Conservation (phyloP, 1,284 basidiomycete species). For the Afroboletus lepidellus region DNA sequence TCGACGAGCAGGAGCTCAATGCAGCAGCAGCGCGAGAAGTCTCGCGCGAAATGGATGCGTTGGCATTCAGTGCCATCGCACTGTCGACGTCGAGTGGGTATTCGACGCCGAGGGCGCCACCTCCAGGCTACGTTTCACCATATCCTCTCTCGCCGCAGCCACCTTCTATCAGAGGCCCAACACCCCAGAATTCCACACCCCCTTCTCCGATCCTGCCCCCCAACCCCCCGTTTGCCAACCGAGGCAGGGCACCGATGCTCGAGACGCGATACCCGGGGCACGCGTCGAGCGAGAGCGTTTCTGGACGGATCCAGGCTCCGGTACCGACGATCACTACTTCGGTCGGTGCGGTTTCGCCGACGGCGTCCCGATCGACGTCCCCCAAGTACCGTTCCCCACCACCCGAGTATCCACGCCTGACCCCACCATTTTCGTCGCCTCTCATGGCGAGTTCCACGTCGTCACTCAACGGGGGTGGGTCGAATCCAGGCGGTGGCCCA, state of each 20-base stretch:
- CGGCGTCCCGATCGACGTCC: slow-evolving; percentile 14
- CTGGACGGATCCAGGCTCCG: slow-evolving; percentile 9
- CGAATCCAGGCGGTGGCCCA: slow-evolving; percentile 14
- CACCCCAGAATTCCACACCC: slow-evolving; percentile 15
- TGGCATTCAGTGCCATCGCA: slow-evolving; percentile 46
- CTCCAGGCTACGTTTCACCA: slow-evolving; percentile 18
- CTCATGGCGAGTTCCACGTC: slow-evolving; percentile 35
- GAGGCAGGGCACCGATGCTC: slow-evolving; percentile 6
- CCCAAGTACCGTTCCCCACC: slow-evolving; percentile 40
- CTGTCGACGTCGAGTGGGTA: slow-evolving; percentile 16
- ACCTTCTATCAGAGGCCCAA: neutral
- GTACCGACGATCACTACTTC: neutral
- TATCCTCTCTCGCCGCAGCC: neutral
- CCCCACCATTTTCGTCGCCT: slow-evolving; percentile 32
- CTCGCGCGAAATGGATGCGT: slow-evolving; percentile 57
- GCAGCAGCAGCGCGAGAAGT: slow-evolving; percentile 68
- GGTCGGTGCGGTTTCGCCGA: neutral
- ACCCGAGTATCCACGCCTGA: slow-evolving; percentile 35
- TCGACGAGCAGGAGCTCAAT: slow-evolving; percentile 46
- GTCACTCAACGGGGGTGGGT: slow-evolving; percentile 27
- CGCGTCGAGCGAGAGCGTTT: slow-evolving; percentile 14
- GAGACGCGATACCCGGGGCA: slow-evolving; percentile 11
- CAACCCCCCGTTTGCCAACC: slow-evolving; percentile 29
- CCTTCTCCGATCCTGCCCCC: slow-evolving; percentile 33
- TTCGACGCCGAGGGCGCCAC: slow-evolving; percentile 20